Evolutionary conservation across 441 rosid genomes (phyloP).

Genomic region (Metrosideros polymorpha): DNA sequence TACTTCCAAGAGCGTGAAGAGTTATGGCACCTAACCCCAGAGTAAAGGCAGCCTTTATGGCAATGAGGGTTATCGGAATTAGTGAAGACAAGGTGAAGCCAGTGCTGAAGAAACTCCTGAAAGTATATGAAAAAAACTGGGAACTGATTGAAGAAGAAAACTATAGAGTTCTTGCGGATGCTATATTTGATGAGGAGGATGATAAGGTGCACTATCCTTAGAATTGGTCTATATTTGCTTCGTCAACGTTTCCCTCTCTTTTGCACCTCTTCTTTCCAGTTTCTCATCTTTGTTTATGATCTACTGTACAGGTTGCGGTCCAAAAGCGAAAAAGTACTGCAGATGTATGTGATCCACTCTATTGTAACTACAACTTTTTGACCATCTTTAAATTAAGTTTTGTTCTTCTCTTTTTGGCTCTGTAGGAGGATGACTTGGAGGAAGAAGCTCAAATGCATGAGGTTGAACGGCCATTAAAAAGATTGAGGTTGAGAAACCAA

Average conservation of each 20-base stretch:
- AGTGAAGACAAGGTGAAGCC: conserved; percentile 42
- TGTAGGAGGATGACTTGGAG: conserved; percentile 27
- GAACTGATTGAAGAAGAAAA: conserved; percentile 70
- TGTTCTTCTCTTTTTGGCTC: neutral
- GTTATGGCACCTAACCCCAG: conserved; percentile 16
- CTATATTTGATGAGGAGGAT: conserved; percentile 77
- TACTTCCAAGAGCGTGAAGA: neutral
- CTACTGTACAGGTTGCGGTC: conserved; percentile 26
- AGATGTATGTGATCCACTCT: conserved; percentile 21
- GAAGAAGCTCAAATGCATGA: conserved; percentile 43
- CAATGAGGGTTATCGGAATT: conserved; percentile 68
- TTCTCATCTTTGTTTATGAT: conserved; percentile 9
- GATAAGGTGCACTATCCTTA: conserved; percentile 31
- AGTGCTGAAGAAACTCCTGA: conserved; percentile 53
- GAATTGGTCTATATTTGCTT: neutral
- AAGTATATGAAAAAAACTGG: conserved; percentile 72
- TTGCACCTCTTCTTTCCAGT: neutral
- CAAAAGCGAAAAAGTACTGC: neutral
- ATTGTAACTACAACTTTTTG: neutral
- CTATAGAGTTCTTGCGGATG: conserved; percentile 80
- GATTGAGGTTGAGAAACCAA: conserved; percentile 44
- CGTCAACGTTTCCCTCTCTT: neutral
- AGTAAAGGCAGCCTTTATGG: conserved; percentile 42
- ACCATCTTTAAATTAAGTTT: neutral
- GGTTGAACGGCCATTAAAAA: conserved; percentile 59